A percentile compares a stretch with the other conserved stretches of the same genome.
Evolutionary conservation across 2,329 filamentous ascomycete genomes (phyloP).

Genomic region (Graphium sp.): DNA sequence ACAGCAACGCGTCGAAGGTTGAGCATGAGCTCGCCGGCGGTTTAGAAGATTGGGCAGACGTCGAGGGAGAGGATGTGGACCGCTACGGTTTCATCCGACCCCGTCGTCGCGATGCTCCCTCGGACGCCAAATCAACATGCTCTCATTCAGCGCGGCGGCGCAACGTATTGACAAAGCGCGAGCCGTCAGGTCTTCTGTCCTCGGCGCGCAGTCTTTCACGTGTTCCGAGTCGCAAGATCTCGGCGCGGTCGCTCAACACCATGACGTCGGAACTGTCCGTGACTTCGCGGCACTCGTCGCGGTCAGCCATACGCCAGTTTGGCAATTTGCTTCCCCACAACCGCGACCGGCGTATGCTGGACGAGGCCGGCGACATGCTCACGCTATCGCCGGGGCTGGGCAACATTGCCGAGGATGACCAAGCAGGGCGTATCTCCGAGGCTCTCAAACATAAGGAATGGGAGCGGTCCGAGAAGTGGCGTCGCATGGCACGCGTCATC

Average conservation of each 20-base stretch:
- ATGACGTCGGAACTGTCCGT: slow-evolving; percentile 34
- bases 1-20: slow-evolving; percentile 21
- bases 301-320: slow-evolving; percentile 38
- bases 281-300: slow-evolving; percentile 32
- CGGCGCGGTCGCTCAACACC: slow-evolving; percentile 40
- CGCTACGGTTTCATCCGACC: slow-evolving; percentile 50
- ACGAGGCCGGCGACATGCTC: slow-evolving; percentile 52
- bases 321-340: slow-evolving; percentile 44
- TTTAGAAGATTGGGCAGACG: slow-evolving; percentile 51
- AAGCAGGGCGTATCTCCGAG: slow-evolving; percentile 32
- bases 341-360: slow-evolving; percentile 41
- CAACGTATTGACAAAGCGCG: slow-evolving; percentile 19
- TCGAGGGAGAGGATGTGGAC: slow-evolving; percentile 44
- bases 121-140: slow-evolving; percentile 14
- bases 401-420: slow-evolving; percentile 37
- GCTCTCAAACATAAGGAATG: slow-evolving; percentile 45
- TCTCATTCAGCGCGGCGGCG: slow-evolving; percentile 21
- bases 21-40: slow-evolving; percentile 36
- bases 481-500: slow-evolving; percentile 44
- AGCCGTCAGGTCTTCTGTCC: slow-evolving; percentile 15
- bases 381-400: slow-evolving; percentile 38
- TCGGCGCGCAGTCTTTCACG: slow-evolving; percentile 17
- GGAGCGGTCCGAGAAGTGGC: slow-evolving; percentile 49
- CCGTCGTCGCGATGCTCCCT: slow-evolving; percentile 19
- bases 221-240: slow-evolving; percentile 35